phyloP scores from a whole-genome alignment of 495 filamentous ascomycete genomes.

The Aspergillus ellipticus region DNA sequence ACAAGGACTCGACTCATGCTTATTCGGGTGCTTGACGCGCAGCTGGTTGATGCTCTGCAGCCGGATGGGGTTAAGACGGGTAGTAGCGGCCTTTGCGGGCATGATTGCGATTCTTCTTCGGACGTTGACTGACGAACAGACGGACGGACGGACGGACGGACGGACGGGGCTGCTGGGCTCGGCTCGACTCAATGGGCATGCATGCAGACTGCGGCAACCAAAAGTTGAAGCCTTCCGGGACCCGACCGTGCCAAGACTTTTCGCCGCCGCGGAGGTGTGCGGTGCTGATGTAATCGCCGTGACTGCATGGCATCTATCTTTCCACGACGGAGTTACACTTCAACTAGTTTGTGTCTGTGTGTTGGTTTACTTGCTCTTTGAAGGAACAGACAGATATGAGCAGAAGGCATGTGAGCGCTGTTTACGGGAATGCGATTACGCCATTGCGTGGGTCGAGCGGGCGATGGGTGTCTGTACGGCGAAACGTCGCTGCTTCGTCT shows the following conservation, averaged over 20 bases:
- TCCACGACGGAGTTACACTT: too few species aligned
- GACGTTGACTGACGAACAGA: slow-evolving; percentile 33
- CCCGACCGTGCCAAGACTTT: slow-evolving; percentile 25
- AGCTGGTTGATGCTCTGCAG: slow-evolving; percentile 83
- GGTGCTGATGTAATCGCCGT: slow-evolving; percentile 35
- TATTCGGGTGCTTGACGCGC: slow-evolving; percentile 78
- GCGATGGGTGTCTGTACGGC: slow-evolving; percentile 20
- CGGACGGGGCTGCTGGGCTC: too few species aligned
- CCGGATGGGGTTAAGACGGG: slow-evolving; percentile 61
- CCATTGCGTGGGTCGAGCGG: slow-evolving; percentile 14
- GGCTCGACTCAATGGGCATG: too few species aligned
- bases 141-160: slow-evolving; percentile 15
- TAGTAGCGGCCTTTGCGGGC: slow-evolving; percentile 48
- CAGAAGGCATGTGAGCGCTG: slow-evolving; percentile 15
- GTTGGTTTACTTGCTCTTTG: too few species aligned
- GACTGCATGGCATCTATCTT: background rate
- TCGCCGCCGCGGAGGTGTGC: slow-evolving; percentile 38
- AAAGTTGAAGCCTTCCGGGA: slow-evolving; percentile 18
- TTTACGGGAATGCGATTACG: slow-evolving; percentile 15
- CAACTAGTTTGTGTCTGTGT: background rate
- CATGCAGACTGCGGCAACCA: background rate
- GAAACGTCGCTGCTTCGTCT: slow-evolving; percentile 13
- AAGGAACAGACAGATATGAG: slow-evolving; percentile 26
- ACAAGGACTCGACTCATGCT: slow-evolving; percentile 73
- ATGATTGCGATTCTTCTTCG: slow-evolving; percentile 49